Evolutionary conservation across 2,329 filamentous ascomycete species (phyloP), one percentile per base, ranked within the genome.

Genomic region (Trichothecium sympodiale): DNA sequence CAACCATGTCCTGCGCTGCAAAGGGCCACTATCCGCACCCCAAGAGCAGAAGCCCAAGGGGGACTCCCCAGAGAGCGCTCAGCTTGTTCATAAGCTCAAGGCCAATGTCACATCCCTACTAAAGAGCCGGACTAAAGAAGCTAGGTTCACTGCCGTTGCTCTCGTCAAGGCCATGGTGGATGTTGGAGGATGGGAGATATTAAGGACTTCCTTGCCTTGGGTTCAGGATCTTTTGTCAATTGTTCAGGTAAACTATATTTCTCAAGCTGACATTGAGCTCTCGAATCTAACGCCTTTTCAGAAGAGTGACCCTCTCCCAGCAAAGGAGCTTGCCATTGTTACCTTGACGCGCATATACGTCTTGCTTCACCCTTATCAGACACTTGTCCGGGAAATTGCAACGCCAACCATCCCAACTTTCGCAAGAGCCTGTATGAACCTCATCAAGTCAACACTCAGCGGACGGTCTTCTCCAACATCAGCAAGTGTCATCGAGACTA

Each of bases 81-180:
- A 81, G n/a, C 70, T 86, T 15, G 70, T 91, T 1, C 84, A 94
- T 57, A 89, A 83, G 54, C 68, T 93, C 49, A 85, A 83, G 53
- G 85, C 83, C 4, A 77, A 84, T 36, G 66, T 94, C 40, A 80
- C 77, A 2, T 78, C 82, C 10, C 66, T 95, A 12, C 63, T 95
- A 25, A 83, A 84, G 52, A 86, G 89, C 38, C 80, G 80, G 39
- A 84, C 64, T 33, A 54, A 74, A 3, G 76, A 87, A 47, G 84
- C 80, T 30, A 75, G 85, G 48, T 93, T 89, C 62, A 72, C 79
- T 14, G 87, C 80, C 6, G 74, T 83, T 30, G 77, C 83, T 13
- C 60, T 95, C 33, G 73, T 87, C 56, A 95, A 95, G 61, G 74
- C 83, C 4, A 66, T 80, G 4, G 65, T 94, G 30, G 88, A 95